A percentile compares a stretch with the other conserved stretches of the same genome.
Conservation (phyloP, 768 basidiomycete genomes). For the Amanita fuliginea region DNA sequence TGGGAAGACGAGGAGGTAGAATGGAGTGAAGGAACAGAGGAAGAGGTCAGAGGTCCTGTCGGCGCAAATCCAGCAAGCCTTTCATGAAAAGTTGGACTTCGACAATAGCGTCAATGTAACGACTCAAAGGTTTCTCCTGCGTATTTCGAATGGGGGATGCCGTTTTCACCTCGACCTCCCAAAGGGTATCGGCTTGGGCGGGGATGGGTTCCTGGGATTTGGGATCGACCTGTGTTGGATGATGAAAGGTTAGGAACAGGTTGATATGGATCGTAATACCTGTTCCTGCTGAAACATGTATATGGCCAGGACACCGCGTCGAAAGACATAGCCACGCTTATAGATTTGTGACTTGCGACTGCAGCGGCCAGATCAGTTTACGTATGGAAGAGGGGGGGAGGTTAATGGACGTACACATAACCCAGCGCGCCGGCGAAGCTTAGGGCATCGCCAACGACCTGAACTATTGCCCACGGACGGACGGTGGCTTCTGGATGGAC, state of each 20-base stretch:
- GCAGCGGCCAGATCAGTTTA: neutral
- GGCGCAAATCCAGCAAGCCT: slow-evolving; percentile 65
- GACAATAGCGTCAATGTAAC: slow-evolving; percentile 62
- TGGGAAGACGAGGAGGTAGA: slow-evolving; percentile 27
- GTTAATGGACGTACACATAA: slow-evolving; percentile 57
- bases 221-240: slow-evolving; percentile 45
- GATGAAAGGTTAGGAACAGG: neutral
- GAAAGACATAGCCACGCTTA: slow-evolving; percentile 72
- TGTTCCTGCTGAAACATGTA: slow-evolving; percentile 84
- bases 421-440: slow-evolving; percentile 75
- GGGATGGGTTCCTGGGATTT: slow-evolving; percentile 68
- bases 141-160: slow-evolving; percentile 69
- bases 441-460: slow-evolving; percentile 70
- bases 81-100: slow-evolving; percentile 81
- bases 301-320: slow-evolving; percentile 58
- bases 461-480: slow-evolving; percentile 72
- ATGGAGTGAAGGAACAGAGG: slow-evolving; percentile 31
- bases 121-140: slow-evolving; percentile 63
- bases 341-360: slow-evolving; percentile 67
- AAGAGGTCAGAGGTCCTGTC: slow-evolving; percentile 47
- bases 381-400: neutral
- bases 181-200: slow-evolving; percentile 70
- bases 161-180: slow-evolving; percentile 86
- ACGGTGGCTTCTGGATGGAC: slow-evolving; percentile 83
- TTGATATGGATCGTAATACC: slow-evolving; percentile 23